Evolutionary conservation across 306 rosid genomes (phyloP).

Genomic region (Hippophae tibetana): DNA sequence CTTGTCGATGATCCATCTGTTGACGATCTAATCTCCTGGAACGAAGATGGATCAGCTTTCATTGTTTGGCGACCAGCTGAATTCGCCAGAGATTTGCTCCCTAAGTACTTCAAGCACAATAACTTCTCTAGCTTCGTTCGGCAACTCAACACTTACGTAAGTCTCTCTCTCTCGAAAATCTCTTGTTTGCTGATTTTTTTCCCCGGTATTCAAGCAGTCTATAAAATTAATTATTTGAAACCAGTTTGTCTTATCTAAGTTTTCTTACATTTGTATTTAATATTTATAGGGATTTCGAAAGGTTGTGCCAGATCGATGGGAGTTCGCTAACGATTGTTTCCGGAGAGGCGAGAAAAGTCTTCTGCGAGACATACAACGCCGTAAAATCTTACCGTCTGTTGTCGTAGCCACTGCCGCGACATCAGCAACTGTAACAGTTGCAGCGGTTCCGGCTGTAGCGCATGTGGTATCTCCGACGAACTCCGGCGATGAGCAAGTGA

Average conservation of each 20-base stretch:
- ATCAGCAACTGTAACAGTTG: slow-evolving; percentile 34
- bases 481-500: slow-evolving; percentile 87
- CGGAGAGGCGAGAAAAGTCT: slow-evolving; percentile 61
- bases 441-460: slow-evolving; percentile 17
- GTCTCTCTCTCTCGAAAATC: neutral
- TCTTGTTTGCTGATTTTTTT: neutral
- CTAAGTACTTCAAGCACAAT: slow-evolving; percentile 79
- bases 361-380: slow-evolving; percentile 84
- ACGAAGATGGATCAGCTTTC: slow-evolving; percentile 73
- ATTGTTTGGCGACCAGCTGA: slow-evolving; percentile 94
- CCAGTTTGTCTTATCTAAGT: too few species aligned
- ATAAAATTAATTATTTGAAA: neutral
- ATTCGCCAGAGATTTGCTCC: slow-evolving; percentile 95
- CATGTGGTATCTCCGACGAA: slow-evolving; percentile 49
- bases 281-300: slow-evolving; percentile 74
- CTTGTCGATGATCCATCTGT: slow-evolving; percentile 77
- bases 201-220: slow-evolving; percentile 3
- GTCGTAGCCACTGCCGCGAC: neutral
- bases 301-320: slow-evolving; percentile 98
- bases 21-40: slow-evolving; percentile 84
- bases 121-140: slow-evolving; percentile 97
- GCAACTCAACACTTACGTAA: slow-evolving; percentile 88
- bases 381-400: slow-evolving; percentile 41
- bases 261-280: neutral
- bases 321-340: slow-evolving; percentile 77